A percentile compares a stretch with the other conserved stretches of the same genome.
Evolutionary conservation across 148 eudicot genomes (phyloP).

Genomic region (Fagopyrum homotropicum): DNA sequence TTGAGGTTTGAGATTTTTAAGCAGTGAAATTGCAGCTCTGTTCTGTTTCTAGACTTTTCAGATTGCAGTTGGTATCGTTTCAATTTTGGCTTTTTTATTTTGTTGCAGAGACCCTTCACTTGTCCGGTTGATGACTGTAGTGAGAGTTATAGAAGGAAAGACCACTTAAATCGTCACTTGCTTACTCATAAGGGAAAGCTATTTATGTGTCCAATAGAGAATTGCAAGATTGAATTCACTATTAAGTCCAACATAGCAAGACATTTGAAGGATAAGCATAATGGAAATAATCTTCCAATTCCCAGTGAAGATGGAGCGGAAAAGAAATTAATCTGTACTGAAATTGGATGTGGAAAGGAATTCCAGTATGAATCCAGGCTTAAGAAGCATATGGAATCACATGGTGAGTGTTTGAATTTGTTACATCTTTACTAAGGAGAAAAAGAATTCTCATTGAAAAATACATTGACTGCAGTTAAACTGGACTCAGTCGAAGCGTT

Average conservation of each 20-base stretch:
- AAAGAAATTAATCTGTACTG: conserved; percentile 47
- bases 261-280: conserved; percentile 70
- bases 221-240: conserved; percentile 42
- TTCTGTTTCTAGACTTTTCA: background rate
- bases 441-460: background rate
- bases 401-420: conserved; percentile 34
- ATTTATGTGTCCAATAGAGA: conserved; percentile 56
- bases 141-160: conserved; percentile 73
- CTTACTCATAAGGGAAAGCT: conserved; percentile 70
- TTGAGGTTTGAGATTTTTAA: conserved; percentile 34
- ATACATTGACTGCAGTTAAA: conserved; percentile 42
- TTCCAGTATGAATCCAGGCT: conserved; percentile 60
- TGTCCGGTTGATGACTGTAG: conserved; percentile 75
- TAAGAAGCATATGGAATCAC: conserved; percentile 62
- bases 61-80: background rate
- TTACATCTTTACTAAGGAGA: background rate
- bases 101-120: conserved; percentile 65
- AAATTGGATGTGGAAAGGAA: conserved; percentile 80
- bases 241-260: conserved; percentile 57
- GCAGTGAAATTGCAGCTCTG: background rate
- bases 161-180: conserved; percentile 77
- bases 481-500: conserved; percentile 57
- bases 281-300: conserved; percentile 16
- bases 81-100: background rate
- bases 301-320: conserved; percentile 14